phyloP scores from a whole-genome alignment of 331 rosid genomes.

The Quercus tomentella region DNA sequence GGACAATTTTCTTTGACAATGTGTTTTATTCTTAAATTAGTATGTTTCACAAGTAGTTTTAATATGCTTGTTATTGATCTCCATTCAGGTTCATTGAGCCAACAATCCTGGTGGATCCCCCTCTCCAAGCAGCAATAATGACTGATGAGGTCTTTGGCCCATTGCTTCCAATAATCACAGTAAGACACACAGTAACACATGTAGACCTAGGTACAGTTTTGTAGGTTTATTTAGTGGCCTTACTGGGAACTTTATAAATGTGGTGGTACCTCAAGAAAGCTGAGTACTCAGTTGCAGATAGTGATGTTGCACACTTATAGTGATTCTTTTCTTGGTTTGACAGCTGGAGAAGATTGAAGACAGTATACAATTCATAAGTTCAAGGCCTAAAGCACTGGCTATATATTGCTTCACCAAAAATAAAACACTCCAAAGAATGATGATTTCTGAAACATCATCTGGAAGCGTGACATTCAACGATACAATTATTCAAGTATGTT shows the following conservation, averaged over 20 bases:
- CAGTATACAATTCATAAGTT: slow-evolving; percentile 49
- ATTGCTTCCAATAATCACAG: slow-evolving; percentile 63
- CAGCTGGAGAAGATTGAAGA: slow-evolving; percentile 77
- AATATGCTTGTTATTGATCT: not conserved
- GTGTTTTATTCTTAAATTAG: no score
- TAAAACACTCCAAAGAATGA: slow-evolving; percentile 41
- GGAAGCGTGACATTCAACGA: slow-evolving; percentile 63
- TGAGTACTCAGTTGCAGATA: not conserved
- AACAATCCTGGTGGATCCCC: slow-evolving; percentile 68
- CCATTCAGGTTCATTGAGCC: slow-evolving; percentile 71
- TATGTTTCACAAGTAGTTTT: no score
- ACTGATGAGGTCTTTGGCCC: slow-evolving; percentile 77
- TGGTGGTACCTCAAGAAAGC: no score
- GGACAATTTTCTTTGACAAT: no score
- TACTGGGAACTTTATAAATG: not conserved
- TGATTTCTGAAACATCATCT: slow-evolving; percentile 70
- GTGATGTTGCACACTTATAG: not conserved
- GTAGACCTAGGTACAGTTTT: not conserved
- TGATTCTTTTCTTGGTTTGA: not conserved
- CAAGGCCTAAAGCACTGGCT: slow-evolving; percentile 65
- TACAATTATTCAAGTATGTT: slow-evolving; percentile 52
- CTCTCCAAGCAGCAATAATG: slow-evolving; percentile 58
- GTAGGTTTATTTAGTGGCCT: not conserved
- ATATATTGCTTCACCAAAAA: slow-evolving; percentile 67
- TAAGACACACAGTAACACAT: slow-evolving; percentile 12